Percentiles rank a stretch among this genome's conserved stretches.
Evolutionary conservation across 768 basidiomycete genomes (phyloP).

Genomic region (Boletus eberwhitei): DNA sequence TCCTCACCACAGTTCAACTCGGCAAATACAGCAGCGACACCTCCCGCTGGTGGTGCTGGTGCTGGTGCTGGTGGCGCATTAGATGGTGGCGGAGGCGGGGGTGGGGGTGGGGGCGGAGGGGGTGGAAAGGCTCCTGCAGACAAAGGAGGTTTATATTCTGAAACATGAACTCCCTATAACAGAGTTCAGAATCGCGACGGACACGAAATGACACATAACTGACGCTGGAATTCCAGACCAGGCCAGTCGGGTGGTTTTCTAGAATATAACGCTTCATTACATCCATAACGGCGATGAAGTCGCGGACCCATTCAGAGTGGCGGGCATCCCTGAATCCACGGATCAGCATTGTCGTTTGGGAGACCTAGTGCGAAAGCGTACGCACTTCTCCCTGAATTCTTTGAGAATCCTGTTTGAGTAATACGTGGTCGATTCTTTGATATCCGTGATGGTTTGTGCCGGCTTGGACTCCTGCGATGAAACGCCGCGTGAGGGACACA

Average conservation of each 20-base stretch:
- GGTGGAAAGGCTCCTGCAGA: constrained; percentile 28
- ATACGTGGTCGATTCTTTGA: constrained; percentile 84
- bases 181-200: neutral
- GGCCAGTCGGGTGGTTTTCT: constrained; percentile 81
- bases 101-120: constrained; percentile 50
- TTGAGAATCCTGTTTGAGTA: constrained; percentile 89
- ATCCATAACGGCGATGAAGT: constrained; percentile 68
- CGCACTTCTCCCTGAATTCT: constrained; percentile 90
- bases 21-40: constrained; percentile 81
- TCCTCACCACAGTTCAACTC: constrained; percentile 86
- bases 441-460: constrained; percentile 70
- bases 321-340: constrained; percentile 64
- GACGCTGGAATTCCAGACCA: constrained; percentile 87
- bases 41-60: constrained; percentile 43
- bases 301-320: constrained; percentile 85
- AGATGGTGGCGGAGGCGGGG: constrained; percentile 51
- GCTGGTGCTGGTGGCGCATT: constrained; percentile 40
- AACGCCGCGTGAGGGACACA: neutral
- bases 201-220: constrained; percentile 9
- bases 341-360: constrained; percentile 2
- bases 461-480: constrained; percentile 65
- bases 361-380: neutral
- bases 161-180: constrained; percentile 52
- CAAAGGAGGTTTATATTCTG: constrained; percentile 46
- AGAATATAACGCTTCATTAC: constrained; percentile 78